Percentiles rank a stretch among this genome's conserved stretches.
Evolutionary conservation across 2,329 filamentous ascomycete genomes (phyloP).

Genomic region (Colletotrichum musae): DNA sequence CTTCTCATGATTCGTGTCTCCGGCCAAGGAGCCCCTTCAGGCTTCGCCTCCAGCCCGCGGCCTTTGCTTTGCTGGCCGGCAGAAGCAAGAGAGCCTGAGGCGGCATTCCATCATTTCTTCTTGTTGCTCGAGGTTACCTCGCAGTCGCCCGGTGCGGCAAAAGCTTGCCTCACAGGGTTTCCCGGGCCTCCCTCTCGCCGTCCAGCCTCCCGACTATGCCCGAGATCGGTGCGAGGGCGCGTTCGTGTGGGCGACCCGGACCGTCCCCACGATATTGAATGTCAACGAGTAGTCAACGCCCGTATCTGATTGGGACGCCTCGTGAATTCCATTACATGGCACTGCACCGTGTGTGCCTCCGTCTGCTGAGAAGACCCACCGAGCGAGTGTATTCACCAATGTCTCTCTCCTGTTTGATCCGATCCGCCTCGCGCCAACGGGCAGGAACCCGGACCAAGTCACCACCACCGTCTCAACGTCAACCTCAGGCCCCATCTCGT

Average conservation of each 20-base stretch:
- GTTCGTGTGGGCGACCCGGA: constrained; percentile 17
- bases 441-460: background rate
- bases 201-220: constrained; percentile 40
- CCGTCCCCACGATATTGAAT: constrained; percentile 31
- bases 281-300: constrained; percentile 34
- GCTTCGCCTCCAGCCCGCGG: background rate
- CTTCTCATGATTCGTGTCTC: constrained; percentile 41
- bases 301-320: constrained; percentile 40
- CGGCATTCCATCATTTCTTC: background rate
- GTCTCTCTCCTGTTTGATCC: constrained; percentile 40
- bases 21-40: constrained; percentile 23
- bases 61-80: background rate
- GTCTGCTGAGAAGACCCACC: constrained; percentile 22
- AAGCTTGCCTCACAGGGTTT: background rate
- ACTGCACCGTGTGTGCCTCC: constrained; percentile 6
- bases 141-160: background rate
- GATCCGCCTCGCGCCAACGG: constrained; percentile 9
- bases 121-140: background rate
- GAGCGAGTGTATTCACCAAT: constrained; percentile 31
- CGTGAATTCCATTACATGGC: constrained; percentile 23
- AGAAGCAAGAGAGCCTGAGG: constrained; percentile 7
- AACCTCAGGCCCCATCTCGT: constrained; percentile 34
- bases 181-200: constrained; percentile 30
- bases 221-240: constrained; percentile 40
- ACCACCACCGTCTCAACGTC: background rate